Evolutionary conservation across 148 eudicot genomes (phyloP), one percentile per base, ranked within the genome.

Genomic region (Gaultheria prostrata): DNA sequence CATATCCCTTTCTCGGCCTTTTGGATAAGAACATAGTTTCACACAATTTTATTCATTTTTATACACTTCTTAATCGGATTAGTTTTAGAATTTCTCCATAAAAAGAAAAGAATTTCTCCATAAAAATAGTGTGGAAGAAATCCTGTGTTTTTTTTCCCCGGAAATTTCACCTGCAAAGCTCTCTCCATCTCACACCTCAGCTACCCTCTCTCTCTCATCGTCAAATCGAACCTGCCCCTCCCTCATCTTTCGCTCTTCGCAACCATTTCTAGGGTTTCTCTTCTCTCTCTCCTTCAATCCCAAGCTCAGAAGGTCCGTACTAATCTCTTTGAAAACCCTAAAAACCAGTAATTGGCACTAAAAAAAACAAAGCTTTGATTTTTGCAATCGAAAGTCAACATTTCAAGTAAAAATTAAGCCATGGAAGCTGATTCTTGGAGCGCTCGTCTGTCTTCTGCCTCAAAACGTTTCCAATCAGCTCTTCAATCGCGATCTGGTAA

Each of bases 341-440:
- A 26, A 33, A 51, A 51, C 82, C 82, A 39, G 32, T 54, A 76
- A 79, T 85, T 82, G 3, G 61, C 82, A 9, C 57, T 65, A 35
- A 2, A 59, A 48, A n/a, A n/a, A 57, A 17, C 46, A 8, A 21
- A 48, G n/a, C 20, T 81, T 57, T 1, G 57, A 84, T 70, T 51
- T 67, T 50, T 35, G n/a, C 49, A 24, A 69, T 53, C 35, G 48
- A 14, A 80, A 13, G 33, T 56, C 59, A 13, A 30, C 2, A 20
- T 78, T 67, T 76, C 14, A 28, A 18, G 30, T 59, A 33, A 51
- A 57, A 63, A n/a, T 35, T 81, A 75, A 48, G n/a, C 57, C 20
- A 95, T 96, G 98, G 98, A 96, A 70, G 87, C 91, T 81, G 94
- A 90, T 91, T 94, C 95, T 12, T 96, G 99, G 99, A 89, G 86